Evolutionary conservation across 768 basidiomycete genomes (phyloP), one percentile per base, ranked within the genome.

Genomic region (Leccinum truebloodii): DNA sequence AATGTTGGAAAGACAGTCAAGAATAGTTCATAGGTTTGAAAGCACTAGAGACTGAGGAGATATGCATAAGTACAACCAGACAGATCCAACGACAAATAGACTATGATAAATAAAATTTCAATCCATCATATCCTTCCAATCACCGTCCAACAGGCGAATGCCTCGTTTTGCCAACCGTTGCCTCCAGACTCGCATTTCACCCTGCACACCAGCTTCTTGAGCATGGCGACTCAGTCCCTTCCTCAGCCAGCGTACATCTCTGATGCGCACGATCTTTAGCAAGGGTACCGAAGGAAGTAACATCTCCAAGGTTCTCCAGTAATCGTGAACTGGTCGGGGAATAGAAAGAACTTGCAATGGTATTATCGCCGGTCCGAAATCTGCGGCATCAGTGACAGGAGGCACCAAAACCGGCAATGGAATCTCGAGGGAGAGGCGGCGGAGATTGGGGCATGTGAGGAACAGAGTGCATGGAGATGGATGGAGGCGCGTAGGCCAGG

Each of bases 151-250:
- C 30, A 94, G 73, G 22, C 80, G 78, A 52, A 94, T 81, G 1
- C 83, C 78, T 66, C 82, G 77, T 58, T 84, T 78, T 12, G 75
- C 76, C 34, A 94, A 77, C 55, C 87, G 81, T 52, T 82, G 79
- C 61, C 80, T 80, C 92, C 92, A 94, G 59, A 86, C 82, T 63
- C 79, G 77, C 84, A 94, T 87, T 70, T 91, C 88, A 48, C 90
- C 92, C 73, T 92, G 91, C 14, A 91, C 82, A 8, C 92, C 92
- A 7, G 91, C 83, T 63, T 82, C 85, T 63, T 83, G 85, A 26
- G 92, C 92, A 60, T 81, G 78, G 1, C 74, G 75, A 8, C 81
- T 85, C 72, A 92, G 81, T 0, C 89, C 91, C 55, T 80, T 81
- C 57, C 86, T 76, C 37, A 93, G 73, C 90, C 91, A 93, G 34